Percentiles rank a stretch among this genome's conserved stretches.
These are phyloP conservation scores for Sporothrix inflata DNA, from an alignment of 2,329 filamentous ascomycete genomes.

Conservation along the genomic window DNA sequence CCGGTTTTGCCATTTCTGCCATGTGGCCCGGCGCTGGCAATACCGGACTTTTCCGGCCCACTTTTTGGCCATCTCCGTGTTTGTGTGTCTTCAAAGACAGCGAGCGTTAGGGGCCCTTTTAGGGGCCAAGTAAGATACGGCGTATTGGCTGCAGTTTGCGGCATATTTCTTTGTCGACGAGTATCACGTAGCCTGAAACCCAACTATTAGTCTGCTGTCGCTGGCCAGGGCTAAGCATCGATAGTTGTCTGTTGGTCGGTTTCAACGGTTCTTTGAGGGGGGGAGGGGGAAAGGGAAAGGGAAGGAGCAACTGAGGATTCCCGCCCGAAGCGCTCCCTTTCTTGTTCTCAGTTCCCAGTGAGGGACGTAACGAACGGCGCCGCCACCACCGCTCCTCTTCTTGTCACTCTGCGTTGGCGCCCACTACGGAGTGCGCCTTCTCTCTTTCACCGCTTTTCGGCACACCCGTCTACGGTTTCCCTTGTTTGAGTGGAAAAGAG, in stretches of 20 bases:
- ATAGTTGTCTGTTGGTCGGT: background rate
- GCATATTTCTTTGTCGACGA: background rate
- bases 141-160: background rate
- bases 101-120: background rate
- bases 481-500: background rate
- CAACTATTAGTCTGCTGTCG: background rate
- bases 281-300: background rate
- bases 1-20: slow-evolving; percentile 7
- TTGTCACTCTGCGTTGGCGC: background rate
- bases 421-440: background rate
- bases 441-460: slow-evolving; percentile 4
- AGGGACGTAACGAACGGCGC: background rate
- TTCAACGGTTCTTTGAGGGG: background rate
- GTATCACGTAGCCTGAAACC: background rate
- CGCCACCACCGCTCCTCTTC: background rate
- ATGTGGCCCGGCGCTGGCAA: background rate
- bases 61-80: background rate
- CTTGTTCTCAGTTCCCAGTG: too few relatives aligned
- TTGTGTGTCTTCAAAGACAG: background rate
- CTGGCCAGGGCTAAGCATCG: background rate
- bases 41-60: background rate
- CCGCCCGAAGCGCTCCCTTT: background rate
- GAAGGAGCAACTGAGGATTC: background rate
- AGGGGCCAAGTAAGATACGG: background rate
- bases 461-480: background rate